Conservation (phyloP, 2,329 filamentous ascomycete genomes). For the Bipolaris zeicola region DNA sequence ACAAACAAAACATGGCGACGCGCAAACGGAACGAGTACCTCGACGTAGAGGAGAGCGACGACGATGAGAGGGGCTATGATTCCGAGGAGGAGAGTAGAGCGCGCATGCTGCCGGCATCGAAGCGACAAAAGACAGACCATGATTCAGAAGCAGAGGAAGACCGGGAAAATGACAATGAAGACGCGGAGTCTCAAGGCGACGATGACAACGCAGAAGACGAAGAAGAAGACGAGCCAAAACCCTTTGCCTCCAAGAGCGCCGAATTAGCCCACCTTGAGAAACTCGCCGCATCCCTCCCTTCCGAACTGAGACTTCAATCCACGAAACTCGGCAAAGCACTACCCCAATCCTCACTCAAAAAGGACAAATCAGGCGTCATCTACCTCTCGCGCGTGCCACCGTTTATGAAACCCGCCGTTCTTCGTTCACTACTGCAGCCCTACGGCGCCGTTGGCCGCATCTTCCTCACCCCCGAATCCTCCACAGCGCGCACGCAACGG, state of each 20-base stretch:
- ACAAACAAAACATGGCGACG: conserved; percentile 60
- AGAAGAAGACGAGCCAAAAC: conserved; percentile 32
- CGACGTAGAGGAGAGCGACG: conserved; percentile 54
- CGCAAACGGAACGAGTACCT: conserved; percentile 77
- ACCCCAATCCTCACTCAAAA: conserved; percentile 59
- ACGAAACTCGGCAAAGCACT: conserved; percentile 29
- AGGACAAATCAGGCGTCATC: conserved; percentile 76
- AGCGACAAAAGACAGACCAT: conserved; percentile 66
- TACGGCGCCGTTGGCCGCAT: conserved; percentile 79
- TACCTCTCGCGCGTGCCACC: conserved; percentile 85
- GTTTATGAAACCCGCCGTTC: conserved; percentile 83
- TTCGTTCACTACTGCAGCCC: conserved; percentile 74
- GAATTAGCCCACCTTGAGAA: conserved; percentile 41
- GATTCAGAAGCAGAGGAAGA: conserved; percentile 39
- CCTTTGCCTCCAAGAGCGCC: conserved; percentile 34
- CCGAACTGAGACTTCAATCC: conserved; percentile 45
- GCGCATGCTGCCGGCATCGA: conserved; percentile 59
- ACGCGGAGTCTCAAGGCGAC: conserved; percentile 36
- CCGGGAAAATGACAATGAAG: conserved; percentile 25
- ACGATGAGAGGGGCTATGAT: conserved; percentile 61
- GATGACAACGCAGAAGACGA: conserved; percentile 13
- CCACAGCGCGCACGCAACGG: conserved; percentile 67
- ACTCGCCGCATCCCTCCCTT: conserved; percentile 37
- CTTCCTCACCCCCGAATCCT: conserved; percentile 79
- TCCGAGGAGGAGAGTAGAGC: conserved; percentile 73